Percentiles rank a stretch among this genome's conserved stretches.
Conservation (phyloP, 805 yeast genomes). For the Debaryomyces tyrocola region DNA sequence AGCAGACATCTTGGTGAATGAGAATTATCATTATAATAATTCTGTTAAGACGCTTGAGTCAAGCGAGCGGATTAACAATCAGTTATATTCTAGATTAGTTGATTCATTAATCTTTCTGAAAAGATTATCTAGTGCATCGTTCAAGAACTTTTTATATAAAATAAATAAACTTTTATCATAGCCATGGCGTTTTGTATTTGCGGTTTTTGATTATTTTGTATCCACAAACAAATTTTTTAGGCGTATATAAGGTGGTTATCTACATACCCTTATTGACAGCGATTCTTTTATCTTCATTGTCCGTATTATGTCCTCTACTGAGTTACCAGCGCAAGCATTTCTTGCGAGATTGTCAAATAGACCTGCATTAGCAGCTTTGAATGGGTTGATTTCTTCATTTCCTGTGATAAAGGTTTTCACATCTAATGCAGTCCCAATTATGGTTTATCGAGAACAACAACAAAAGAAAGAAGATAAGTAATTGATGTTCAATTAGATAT, state of each 20-base stretch:
- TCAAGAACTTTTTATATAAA: neutral
- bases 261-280: neutral
- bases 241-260: neutral
- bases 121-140: neutral
- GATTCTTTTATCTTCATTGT: neutral
- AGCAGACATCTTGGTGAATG: slow-evolving; percentile 15
- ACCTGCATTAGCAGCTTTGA: slow-evolving; percentile 59
- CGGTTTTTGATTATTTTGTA: neutral
- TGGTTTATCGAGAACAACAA: slow-evolving; percentile 45
- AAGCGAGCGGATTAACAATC: neutral
- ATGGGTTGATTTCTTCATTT: slow-evolving; percentile 58
- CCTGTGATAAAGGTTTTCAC: slow-evolving; percentile 59
- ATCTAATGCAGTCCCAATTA: slow-evolving; percentile 59
- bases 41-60: too few species aligned
- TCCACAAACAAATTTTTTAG: neutral
- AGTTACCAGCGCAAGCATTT: slow-evolving; percentile 44
- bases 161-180: neutral
- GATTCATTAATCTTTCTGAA: neutral
- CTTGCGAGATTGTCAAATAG: slow-evolving; percentile 51
- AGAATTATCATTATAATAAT: slow-evolving; percentile 16
- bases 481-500: neutral
- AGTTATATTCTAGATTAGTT: neutral
- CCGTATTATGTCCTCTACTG: slow-evolving; percentile 6
- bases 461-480: neutral
- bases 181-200: neutral